Conservation (phyloP, 352 stramenopile species). For the Globisporangium middletonii region DNA sequence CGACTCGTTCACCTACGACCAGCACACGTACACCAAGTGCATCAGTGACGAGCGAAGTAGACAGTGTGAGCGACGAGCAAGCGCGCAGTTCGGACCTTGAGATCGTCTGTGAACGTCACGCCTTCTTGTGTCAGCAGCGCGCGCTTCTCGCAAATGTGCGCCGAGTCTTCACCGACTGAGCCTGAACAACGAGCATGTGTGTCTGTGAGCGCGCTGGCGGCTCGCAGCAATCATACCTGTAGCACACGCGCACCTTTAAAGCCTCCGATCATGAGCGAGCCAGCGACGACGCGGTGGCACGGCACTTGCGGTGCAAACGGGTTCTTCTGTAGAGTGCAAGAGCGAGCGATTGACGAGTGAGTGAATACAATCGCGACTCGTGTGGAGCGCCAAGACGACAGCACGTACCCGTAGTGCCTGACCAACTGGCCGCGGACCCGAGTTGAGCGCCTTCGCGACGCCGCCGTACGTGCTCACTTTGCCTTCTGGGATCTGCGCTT, state of each 20-base stretch:
- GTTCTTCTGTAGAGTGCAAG: constrained; percentile 45
- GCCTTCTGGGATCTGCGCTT: constrained; percentile 50
- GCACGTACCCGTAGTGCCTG: constrained; percentile 61
- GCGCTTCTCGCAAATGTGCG: constrained; percentile 65
- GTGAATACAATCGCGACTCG: neutral
- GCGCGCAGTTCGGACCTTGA: constrained; percentile 31
- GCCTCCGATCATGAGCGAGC: constrained; percentile 55
- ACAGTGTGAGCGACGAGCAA: constrained; percentile 1
- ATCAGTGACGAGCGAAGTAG: neutral
- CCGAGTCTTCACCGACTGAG: constrained; percentile 48
- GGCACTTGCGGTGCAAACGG: constrained; percentile 73
- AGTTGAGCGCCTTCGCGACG: constrained; percentile 52
- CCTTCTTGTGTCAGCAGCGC: constrained; percentile 54
- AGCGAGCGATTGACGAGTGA: constrained; percentile 1
- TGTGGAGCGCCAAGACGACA: neutral
- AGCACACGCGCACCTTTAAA: constrained; percentile 44
- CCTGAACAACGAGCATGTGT: constrained; percentile 16
- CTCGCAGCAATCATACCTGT: neutral
- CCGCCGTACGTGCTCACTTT: constrained; percentile 80
- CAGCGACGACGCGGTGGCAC: constrained; percentile 76
- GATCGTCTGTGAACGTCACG: constrained; percentile 47
- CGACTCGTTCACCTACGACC: constrained; percentile 30
- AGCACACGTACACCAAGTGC: neutral
- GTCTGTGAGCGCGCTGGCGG: too few relatives aligned
- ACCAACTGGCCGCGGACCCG: constrained; percentile 67